Base-by-base conservation (phyloP, 768 basidiomycete species). In the Gymnopilus junonius region DNA sequence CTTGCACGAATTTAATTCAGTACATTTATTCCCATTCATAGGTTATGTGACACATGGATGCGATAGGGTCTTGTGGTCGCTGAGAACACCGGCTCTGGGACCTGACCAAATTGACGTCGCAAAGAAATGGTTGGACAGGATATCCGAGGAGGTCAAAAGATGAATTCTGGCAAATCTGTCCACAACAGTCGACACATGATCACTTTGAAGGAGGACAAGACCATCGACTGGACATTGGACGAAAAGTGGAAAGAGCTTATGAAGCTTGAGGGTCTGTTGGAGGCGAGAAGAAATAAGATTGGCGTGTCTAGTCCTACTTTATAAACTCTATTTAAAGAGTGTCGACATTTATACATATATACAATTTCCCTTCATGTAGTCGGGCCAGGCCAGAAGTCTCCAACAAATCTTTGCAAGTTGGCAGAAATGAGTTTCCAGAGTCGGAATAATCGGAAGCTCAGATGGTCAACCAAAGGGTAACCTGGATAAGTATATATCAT, bases 31-130 rank as follows among this genome's bases (percentile, higher is more conserved):
- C 10, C 40, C 8, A 14, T 20, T 40, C 8, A 11, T 46, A 91
- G 89, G 88, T 1, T 85, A 87, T 58, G 87, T 92, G 6, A 91
- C 90, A 0, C 92, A 93, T 67, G 89, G 77, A 5, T 84, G 84
- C 8, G 92, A 93, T 67, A 79, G 87, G 6, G 62, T 76, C 27
- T 55, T 92, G 15, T 93, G 90, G 86, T 81, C 87, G 1, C 75
- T 92, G 15, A 80, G 86, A 5, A 63, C 80, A 0, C 83, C 87
- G 4, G 71, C 68, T n/a, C 71, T 93, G 60, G 74, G 77, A 3
- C 62, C 74, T 0, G 67, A 80, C 4, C 84, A 92, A 65, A 71
- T 78, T 8, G 69, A 71, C 0, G 69, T 85, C 14, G 87, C 90
- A 0, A 77, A 81, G 39, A 74, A 67, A 2, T 93, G 89, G 89